Evolutionary conservation across 208 protist species (phyloP), one percentile per base, ranked within the genome.

Genomic region (Dictyostelium gargantuum): DNA sequence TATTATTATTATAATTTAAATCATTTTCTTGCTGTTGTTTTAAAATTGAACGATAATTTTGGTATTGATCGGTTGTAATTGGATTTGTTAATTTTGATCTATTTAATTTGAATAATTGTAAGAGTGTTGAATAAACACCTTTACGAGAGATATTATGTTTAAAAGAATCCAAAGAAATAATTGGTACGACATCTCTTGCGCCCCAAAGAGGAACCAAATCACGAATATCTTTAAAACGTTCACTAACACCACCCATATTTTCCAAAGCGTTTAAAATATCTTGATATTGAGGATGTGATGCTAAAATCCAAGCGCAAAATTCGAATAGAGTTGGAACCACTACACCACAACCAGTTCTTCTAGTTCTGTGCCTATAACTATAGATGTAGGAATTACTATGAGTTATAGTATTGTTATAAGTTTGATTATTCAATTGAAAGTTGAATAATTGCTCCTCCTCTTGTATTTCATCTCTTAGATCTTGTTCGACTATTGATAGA

Each of bases 391-490:
- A 73, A 8, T 89, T 89, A 15, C 26, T 54, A n/a, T 89, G 82
- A 2, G 82, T 68, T 19, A 66, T 54, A 29, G 76, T 66, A 19
- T 79, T 77, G 6, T 56, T 23, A 26, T 56, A 23, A 13, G n/a
- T 74, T n/a, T 23, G 48, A 79, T 89, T 89, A n/a, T 44, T 52
- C 1, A 68, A 35, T 46, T 85, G 80, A 11, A 89, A 89, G 29
- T 89, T 89, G 48, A 70, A 89, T 3, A 89, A 38, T n/a, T n/a
- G 3, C 54, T 89, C 82, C 4, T 89, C 82, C n/a, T 89, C 82
- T 5, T 50, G 21, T 13, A 35, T 19, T 21, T 89, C 82, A 26
- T 89, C 82, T 3, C 70, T 29, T 56, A 80, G n/a, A 38, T 54
- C 29, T 19, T 58, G n/a, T 3, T 54, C 46, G 2, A 1, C 17